These are phyloP conservation scores for Amylocystis lapponica DNA, from an alignment of 768 basidiomycete species.

Conservation along the genomic window DNA sequence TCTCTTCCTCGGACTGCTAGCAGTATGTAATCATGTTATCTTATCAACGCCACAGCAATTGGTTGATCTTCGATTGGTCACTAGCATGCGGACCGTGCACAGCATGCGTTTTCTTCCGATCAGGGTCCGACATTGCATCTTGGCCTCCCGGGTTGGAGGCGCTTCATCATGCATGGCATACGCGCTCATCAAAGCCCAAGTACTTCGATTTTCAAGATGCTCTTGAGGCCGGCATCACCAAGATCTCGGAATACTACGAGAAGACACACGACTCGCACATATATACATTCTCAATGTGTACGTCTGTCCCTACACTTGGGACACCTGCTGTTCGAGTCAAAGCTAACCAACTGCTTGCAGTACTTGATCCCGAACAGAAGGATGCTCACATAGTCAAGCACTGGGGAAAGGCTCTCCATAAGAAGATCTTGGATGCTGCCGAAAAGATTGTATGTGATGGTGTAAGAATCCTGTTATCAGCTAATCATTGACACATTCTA, in stretches of 20 bases:
- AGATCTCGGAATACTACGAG: slow-evolving; percentile 31
- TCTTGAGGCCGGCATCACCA: slow-evolving; percentile 22
- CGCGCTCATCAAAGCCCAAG: background rate
- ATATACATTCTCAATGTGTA: slow-evolving; percentile 30
- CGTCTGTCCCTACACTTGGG: slow-evolving; percentile 2
- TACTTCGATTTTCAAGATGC: slow-evolving; percentile 19
- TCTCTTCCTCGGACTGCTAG: slow-evolving; percentile 16
- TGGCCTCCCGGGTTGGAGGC: slow-evolving; percentile 24
- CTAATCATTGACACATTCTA: background rate
- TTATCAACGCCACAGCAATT: background rate
- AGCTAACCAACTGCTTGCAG: slow-evolving; percentile 6
- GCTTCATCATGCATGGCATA: slow-evolving; percentile 23
- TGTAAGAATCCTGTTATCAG: background rate
- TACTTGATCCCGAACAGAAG: slow-evolving; percentile 14
- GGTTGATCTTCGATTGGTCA: background rate
- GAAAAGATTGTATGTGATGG: slow-evolving; percentile 8
- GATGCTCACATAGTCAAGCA: slow-evolving; percentile 13
- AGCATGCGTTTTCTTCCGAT: slow-evolving; percentile 28
- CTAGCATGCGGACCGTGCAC: slow-evolving; percentile 25
- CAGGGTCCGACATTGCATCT: slow-evolving; percentile 18
- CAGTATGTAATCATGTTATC: slow-evolving; percentile 14
- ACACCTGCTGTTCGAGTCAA: background rate
- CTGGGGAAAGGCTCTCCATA: slow-evolving; percentile 7
- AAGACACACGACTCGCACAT: slow-evolving; percentile 25
- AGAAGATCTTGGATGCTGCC: background rate